Conservation (phyloP, 176 grass and related monocot species). For the Aegilops sharonensis region DNA sequence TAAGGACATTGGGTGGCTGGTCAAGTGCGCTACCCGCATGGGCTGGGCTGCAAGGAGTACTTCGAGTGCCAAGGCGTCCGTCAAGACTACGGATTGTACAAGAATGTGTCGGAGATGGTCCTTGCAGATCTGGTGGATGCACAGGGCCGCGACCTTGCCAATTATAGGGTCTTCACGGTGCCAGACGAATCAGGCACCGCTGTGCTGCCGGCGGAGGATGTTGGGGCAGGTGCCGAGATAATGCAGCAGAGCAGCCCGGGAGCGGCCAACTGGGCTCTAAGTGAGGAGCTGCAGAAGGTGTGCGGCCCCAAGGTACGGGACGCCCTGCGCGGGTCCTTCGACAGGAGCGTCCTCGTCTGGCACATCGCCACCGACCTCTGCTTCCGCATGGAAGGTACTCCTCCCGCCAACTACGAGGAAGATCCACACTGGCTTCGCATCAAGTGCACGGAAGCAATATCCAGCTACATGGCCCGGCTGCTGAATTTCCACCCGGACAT, state of each 20-base stretch:
- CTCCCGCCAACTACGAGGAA: too few relatives aligned
- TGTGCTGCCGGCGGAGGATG: too few relatives aligned
- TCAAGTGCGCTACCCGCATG: not conserved
- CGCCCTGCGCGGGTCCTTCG: not conserved
- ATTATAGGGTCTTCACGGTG: not conserved
- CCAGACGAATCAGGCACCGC: too few relatives aligned
- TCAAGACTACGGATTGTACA: not conserved
- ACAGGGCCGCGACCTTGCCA: not conserved
- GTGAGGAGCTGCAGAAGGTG: not conserved
- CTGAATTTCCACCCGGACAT: not conserved
- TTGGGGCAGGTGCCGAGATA: too few relatives aligned
- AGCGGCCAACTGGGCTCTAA: not conserved
- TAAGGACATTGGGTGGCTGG: not conserved
- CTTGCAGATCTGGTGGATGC: not conserved
- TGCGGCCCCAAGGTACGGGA: too few relatives aligned
- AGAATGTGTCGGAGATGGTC: not conserved
- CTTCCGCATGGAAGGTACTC: not conserved
- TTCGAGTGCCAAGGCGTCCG: too few relatives aligned
- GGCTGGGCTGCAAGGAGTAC: not conserved
- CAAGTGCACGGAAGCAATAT: not conserved
- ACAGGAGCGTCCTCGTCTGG: not conserved
- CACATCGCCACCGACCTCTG: not conserved
- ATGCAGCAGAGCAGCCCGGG: too few relatives aligned
- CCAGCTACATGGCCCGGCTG: not conserved
- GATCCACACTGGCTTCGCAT: not conserved